Conservation (phyloP, 163 green algal species). For the Scenedesmus sp. region DNA sequence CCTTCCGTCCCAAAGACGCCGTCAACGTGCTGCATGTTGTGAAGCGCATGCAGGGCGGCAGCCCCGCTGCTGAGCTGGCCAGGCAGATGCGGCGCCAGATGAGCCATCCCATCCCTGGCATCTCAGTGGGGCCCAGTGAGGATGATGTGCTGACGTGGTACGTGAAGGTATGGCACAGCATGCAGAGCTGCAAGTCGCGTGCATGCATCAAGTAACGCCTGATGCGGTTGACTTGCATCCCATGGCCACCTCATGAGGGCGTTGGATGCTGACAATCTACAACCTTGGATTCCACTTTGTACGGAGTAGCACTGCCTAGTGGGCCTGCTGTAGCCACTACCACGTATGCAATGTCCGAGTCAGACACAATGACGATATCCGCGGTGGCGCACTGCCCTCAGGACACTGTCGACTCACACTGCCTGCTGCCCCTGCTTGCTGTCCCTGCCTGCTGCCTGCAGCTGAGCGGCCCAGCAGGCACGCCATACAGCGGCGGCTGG, state of each 20-base stretch:
- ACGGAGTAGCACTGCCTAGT: no score
- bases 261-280: no score
- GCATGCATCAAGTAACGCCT: no score
- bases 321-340: no score
- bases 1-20: background rate
- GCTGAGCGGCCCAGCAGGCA: conserved; percentile 18
- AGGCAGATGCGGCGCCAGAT: conserved; percentile 10
- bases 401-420: no score
- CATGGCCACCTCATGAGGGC: no score
- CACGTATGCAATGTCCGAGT: no score
- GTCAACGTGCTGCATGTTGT: conserved; percentile 16
- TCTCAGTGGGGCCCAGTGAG: conserved; percentile 2
- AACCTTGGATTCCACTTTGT: no score
- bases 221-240: no score
- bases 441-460: background rate
- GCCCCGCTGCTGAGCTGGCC: background rate
- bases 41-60: background rate
- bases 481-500: conserved; percentile 28
- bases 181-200: no score
- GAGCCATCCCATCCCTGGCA: conserved; percentile 8
- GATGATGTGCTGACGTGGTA: background rate
- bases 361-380: no score
- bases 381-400: no score
- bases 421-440: background rate
- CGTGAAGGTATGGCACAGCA: conserved; percentile 1